Evolutionary conservation across 495 filamentous ascomycete species (phyloP).

Genomic region (Immersiella caudata): DNA sequence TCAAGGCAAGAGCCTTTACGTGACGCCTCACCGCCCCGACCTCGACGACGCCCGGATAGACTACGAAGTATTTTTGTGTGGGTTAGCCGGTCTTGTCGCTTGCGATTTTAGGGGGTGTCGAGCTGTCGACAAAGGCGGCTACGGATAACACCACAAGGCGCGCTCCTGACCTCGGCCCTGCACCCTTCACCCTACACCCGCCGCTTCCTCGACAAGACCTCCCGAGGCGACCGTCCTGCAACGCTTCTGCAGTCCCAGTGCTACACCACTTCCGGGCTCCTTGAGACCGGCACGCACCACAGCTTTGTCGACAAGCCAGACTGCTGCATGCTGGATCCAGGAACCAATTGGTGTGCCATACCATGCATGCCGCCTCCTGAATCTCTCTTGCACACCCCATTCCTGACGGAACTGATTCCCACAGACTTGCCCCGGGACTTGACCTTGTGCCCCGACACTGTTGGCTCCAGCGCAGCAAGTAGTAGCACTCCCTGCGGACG

Average conservation of each 20-base stretch:
- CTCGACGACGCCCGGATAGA: conserved; percentile 8
- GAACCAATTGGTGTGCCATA: conserved; percentile 37
- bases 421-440: conserved; percentile 24
- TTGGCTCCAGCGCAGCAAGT: conserved; percentile 28
- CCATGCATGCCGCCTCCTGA: conserved; percentile 38
- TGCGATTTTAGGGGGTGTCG: background rate
- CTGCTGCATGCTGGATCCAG: conserved; percentile 35
- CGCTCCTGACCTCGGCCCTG: conserved; percentile 19
- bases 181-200: conserved; percentile 27
- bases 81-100: background rate
- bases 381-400: conserved; percentile 30
- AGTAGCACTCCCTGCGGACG: conserved; percentile 23
- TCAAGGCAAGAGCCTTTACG: conserved; percentile 12
- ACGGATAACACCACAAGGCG: conserved; percentile 16
- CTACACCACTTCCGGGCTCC: conserved; percentile 26
- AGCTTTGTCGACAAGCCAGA: conserved; percentile 30
- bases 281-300: conserved; percentile 18
- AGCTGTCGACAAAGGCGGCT: conserved; percentile 26
- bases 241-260: conserved; percentile 32
- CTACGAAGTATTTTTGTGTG: background rate
- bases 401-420: conserved; percentile 34
- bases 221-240: conserved; percentile 32
- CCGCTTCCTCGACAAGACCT: conserved; percentile 26
- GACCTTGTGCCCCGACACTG: conserved; percentile 24
- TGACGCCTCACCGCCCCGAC: conserved; percentile 7